A percentile compares a stretch with the other conserved stretches of the same genome.
Conservation (phyloP, 768 basidiomycete genomes). For the Brasilioporus rufonigricans region DNA sequence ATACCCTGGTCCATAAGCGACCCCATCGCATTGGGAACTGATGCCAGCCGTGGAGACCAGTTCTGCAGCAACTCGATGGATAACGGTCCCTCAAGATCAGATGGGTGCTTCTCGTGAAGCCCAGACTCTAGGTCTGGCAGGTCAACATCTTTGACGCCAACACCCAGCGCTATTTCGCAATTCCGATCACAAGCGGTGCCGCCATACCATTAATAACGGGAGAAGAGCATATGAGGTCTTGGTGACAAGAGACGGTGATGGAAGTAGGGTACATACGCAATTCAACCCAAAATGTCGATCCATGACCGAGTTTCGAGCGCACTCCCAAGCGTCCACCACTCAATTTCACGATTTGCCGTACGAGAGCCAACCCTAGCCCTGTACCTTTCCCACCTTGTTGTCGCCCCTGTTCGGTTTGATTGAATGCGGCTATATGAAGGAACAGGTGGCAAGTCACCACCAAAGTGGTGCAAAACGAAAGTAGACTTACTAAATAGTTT, state of each 20-base stretch:
- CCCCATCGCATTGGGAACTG: constrained; percentile 47
- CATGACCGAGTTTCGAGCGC: constrained; percentile 58
- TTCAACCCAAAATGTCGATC: constrained; percentile 90
- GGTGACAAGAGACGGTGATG: constrained; percentile 8
- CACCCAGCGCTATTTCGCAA: constrained; percentile 50
- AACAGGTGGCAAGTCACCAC: constrained; percentile 5
- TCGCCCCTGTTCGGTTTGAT: constrained; percentile 74
- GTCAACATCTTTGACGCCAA: constrained; percentile 53
- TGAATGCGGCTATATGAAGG: constrained; percentile 56
- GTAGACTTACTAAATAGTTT: constrained; percentile 64
- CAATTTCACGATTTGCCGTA: constrained; percentile 75
- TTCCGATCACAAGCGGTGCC: constrained; percentile 4
- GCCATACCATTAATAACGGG: constrained; percentile 5
- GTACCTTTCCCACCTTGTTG: constrained; percentile 74
- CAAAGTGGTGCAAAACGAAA: neutral
- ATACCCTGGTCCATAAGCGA: constrained; percentile 65
- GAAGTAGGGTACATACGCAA: constrained; percentile 42
- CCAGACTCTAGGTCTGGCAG: constrained; percentile 24
- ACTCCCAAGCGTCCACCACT: constrained; percentile 74
- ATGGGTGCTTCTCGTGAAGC: constrained; percentile 17
- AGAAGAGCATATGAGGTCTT: constrained; percentile 9
- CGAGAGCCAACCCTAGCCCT: constrained; percentile 72
- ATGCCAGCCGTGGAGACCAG: constrained; percentile 6
- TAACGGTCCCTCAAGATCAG: constrained; percentile 27
- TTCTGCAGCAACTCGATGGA: constrained; percentile 24